phyloP scores from a whole-genome alignment of 345 rosid species.

The Linum lewisii region DNA sequence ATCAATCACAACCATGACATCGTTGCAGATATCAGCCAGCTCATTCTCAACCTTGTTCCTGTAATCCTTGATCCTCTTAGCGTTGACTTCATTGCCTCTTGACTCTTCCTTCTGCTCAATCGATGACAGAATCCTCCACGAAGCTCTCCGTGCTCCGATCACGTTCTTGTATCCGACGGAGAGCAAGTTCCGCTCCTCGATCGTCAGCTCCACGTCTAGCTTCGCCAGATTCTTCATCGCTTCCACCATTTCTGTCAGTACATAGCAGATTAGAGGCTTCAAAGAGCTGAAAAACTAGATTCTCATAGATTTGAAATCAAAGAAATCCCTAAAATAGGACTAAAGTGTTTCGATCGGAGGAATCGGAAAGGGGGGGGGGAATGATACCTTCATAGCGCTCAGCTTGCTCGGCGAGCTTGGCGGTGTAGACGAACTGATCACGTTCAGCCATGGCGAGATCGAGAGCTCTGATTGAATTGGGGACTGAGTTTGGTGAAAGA shows the following conservation, averaged over 20 bases:
- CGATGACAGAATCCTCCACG: constrained; percentile 57
- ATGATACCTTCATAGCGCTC: constrained; percentile 1
- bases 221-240: constrained; percentile 53
- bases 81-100: constrained; percentile 37
- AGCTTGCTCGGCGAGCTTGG: constrained; percentile 5
- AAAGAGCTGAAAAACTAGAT: too few species aligned
- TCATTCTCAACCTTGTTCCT: constrained; percentile 37
- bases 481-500: too few species aligned
- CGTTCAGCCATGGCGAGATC: neutral
- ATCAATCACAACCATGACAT: constrained; percentile 32
- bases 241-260: constrained; percentile 50
- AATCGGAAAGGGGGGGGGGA: neutral
- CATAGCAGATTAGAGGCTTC: neutral
- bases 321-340: too few species aligned
- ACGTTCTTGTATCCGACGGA: constrained; percentile 70
- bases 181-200: constrained; percentile 56
- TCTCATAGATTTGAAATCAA: too few species aligned
- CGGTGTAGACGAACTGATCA: neutral
- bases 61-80: constrained; percentile 38
- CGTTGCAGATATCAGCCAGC: constrained; percentile 36
- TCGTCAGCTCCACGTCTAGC: constrained; percentile 40
- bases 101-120: constrained; percentile 64
- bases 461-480: too few species aligned
- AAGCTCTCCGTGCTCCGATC: constrained; percentile 57
- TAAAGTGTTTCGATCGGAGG: neutral